These are phyloP conservation scores for Anthracocystis setariae DNA, from an alignment of 1,284 basidiomycete genomes.

Conservation along the genomic window DNA sequence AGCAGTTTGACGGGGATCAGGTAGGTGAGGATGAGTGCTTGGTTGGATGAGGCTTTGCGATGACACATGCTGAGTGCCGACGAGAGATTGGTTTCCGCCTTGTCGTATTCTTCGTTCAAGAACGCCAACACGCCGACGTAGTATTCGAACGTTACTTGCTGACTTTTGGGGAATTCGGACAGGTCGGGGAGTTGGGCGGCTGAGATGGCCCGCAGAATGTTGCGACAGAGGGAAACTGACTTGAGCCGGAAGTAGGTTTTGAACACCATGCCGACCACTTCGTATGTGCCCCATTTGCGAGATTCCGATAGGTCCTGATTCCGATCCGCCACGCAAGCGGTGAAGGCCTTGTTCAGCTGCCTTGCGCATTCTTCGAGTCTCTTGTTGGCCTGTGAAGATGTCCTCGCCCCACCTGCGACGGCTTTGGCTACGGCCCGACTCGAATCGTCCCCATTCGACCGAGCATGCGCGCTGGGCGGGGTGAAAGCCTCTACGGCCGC, in stretches of 20 bases:
- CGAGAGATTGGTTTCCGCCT: constrained; percentile 82
- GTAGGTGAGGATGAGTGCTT: constrained; percentile 87
- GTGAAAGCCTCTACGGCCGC: constrained; percentile 19
- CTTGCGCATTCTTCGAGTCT: constrained; percentile 90
- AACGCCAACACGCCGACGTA: constrained; percentile 94
- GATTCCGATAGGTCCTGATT: constrained; percentile 74
- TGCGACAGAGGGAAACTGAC: constrained; percentile 88
- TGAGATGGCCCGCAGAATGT: constrained; percentile 86
- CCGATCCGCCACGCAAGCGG: constrained; percentile 86
- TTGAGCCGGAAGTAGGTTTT: constrained; percentile 96
- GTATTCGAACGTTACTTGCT: constrained; percentile 82
- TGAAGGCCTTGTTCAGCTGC: constrained; percentile 89
- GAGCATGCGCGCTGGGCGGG: not conserved
- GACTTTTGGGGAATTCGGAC: constrained; percentile 79
- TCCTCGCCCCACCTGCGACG: constrained; percentile 9
- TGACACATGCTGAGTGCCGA: constrained; percentile 85
- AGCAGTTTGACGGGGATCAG: constrained; percentile 88
- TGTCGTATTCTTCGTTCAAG: constrained; percentile 83
- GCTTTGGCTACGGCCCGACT: constrained; percentile 9
- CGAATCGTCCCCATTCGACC: not conserved
- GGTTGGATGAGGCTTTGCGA: constrained; percentile 75
- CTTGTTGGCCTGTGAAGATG: constrained; percentile 65
- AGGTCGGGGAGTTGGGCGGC: constrained; percentile 88
- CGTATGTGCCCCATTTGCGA: constrained; percentile 93
- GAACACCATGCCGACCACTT: constrained; percentile 88